Conservation (phyloP, 1,284 basidiomycete species). For the Anthracocystis walkeri region DNA sequence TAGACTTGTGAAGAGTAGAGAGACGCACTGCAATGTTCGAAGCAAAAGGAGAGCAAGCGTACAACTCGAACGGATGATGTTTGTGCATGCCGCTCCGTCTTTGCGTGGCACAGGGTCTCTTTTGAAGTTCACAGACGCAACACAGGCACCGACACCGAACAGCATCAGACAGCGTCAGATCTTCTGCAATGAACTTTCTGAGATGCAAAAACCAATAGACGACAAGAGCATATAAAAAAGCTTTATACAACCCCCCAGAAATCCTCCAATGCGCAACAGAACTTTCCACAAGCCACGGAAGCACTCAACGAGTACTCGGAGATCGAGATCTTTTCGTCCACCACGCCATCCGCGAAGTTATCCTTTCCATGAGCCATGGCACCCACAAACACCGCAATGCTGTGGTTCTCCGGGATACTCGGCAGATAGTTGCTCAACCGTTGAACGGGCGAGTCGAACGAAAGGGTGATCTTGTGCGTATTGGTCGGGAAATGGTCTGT, state of each 20-base stretch:
- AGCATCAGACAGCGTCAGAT: too few relatives aligned
- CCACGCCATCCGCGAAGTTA: slow-evolving; percentile 95
- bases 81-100: too few relatives aligned
- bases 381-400: slow-evolving; percentile 93
- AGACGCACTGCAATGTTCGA: background rate
- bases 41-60: too few relatives aligned
- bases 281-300: slow-evolving; percentile 94
- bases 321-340: slow-evolving; percentile 97
- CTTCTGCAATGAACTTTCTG: too few relatives aligned
- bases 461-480: slow-evolving; percentile 91
- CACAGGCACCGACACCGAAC: too few relatives aligned
- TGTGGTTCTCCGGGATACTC: slow-evolving; percentile 84
- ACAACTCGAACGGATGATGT: too few relatives aligned
- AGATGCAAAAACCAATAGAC: too few relatives aligned
- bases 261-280: slow-evolving; percentile 76
- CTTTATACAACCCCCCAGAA: slow-evolving; percentile 70
- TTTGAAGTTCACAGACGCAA: too few relatives aligned
- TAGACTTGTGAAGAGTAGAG: background rate
- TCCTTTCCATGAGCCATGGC: slow-evolving; percentile 79
- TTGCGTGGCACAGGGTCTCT: too few relatives aligned
- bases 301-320: slow-evolving; percentile 94
- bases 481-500: slow-evolving; percentile 94
- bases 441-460: slow-evolving; percentile 85
- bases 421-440: slow-evolving; percentile 85
- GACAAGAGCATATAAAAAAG: background rate